Evolutionary conservation across 73 alveolate species (phyloP).

Genomic region (Durusdinium trenchii): DNA sequence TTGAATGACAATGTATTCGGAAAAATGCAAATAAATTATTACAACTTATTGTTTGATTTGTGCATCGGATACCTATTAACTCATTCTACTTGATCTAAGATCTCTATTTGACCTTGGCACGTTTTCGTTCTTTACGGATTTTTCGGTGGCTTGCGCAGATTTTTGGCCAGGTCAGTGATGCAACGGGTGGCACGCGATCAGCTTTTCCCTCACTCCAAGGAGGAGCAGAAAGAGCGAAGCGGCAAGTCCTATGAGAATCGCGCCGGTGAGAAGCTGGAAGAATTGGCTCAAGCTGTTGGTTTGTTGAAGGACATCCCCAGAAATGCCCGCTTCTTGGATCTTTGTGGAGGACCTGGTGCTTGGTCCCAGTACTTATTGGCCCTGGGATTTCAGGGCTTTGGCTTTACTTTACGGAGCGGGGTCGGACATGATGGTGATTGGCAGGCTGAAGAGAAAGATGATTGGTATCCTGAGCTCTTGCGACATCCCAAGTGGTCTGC

Average conservation of each 20-base stretch:
- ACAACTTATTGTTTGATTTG: too few relatives aligned
- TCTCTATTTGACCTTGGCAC: too few relatives aligned
- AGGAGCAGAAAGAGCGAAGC: neutral
- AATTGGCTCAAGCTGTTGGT: neutral
- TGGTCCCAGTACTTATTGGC: slow-evolving; percentile 70
- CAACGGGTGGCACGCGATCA: slow-evolving; percentile 90
- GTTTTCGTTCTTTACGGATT: too few relatives aligned
- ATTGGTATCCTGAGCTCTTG: slow-evolving; percentile 81
- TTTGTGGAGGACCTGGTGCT: slow-evolving; percentile 92
- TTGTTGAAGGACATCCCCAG: neutral
- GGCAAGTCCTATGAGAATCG: slow-evolving; percentile 72
- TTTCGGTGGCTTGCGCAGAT: too few relatives aligned
- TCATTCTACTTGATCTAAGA: too few relatives aligned
- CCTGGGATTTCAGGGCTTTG: slow-evolving; percentile 28
- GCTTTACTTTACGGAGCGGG: slow-evolving; percentile 80
- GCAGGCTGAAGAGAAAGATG: slow-evolving; percentile 85
- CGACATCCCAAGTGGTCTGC: slow-evolving; percentile 26
- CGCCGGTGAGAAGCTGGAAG: slow-evolving; percentile 88
- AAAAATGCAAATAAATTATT: too few relatives aligned
- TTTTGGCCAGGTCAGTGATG: slow-evolving; percentile 45
- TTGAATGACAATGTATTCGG: too few relatives aligned
- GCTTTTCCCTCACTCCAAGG: slow-evolving; percentile 72
- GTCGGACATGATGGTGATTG: slow-evolving; percentile 54
- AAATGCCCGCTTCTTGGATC: slow-evolving; percentile 38
- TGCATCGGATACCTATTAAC: too few relatives aligned